phyloP scores from a whole-genome alignment of 2,329 filamentous ascomycete species.

The Lachnellula arida region DNA sequence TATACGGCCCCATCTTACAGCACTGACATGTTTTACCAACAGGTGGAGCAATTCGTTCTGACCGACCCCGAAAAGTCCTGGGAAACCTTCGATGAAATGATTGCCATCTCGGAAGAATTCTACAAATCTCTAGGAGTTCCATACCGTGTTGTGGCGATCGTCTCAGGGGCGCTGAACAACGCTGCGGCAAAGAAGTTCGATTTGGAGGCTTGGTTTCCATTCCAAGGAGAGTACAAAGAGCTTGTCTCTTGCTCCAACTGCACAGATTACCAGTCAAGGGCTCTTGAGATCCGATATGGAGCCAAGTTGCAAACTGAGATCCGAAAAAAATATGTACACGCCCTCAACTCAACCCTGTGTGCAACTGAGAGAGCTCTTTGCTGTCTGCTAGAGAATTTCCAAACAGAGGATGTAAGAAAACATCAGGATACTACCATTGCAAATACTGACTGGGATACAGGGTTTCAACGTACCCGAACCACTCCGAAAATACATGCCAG shows the following conservation, averaged over 20 bases:
- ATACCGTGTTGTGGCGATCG: constrained; percentile 89
- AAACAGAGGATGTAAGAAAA: constrained; percentile 69
- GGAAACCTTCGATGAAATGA: constrained; percentile 93
- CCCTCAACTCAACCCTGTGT: constrained; percentile 82
- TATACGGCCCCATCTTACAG: constrained; percentile 9
- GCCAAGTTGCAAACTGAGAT: constrained; percentile 78
- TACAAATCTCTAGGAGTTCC: constrained; percentile 86
- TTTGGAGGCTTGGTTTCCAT: constrained; percentile 93
- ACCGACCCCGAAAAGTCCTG: constrained; percentile 87
- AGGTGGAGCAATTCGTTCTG: constrained; percentile 73
- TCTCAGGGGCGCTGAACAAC: constrained; percentile 93
- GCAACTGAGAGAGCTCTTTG: constrained; percentile 90
- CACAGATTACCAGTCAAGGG: constrained; percentile 93
- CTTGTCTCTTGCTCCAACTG: constrained; percentile 97
- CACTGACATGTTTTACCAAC: constrained; percentile 32
- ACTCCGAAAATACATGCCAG: constrained; percentile 84
- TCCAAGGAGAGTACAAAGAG: constrained; percentile 97
- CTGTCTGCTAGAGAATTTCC: constrained; percentile 95
- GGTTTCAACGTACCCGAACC: constrained; percentile 77
- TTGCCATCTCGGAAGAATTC: constrained; percentile 84
- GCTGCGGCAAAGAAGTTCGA: constrained; percentile 90
- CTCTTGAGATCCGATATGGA: constrained; percentile 88
- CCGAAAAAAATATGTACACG: constrained; percentile 92
- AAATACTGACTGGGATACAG: constrained; percentile 34
- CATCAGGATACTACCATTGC: not conserved